These are phyloP conservation scores for Cadophora gregata DNA, from an alignment of 2,329 filamentous ascomycete species.

Conservation along the genomic window DNA sequence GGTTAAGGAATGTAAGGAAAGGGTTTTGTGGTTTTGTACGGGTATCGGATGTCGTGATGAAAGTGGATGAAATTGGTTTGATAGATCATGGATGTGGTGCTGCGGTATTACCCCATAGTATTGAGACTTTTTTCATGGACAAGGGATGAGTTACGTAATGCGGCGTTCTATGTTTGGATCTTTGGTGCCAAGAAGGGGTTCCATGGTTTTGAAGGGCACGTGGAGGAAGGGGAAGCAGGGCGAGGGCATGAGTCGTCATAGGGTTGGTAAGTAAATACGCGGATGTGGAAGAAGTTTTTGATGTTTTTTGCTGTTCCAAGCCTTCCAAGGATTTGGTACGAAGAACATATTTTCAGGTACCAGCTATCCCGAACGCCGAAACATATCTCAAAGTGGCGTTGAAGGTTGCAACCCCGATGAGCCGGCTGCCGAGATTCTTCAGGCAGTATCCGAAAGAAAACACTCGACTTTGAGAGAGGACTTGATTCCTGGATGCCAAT, in stretches of 20 bases:
- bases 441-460: background rate
- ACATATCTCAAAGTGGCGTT: background rate
- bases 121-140: background rate
- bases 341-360: background rate
- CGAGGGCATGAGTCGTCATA: background rate
- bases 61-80: too few species aligned
- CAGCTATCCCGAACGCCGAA: background rate
- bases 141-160: background rate
- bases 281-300: background rate
- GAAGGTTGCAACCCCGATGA: background rate
- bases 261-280: background rate
- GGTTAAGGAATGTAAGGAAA: too few species aligned
- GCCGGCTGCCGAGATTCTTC: background rate
- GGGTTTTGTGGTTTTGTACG: too few species aligned
- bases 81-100: too few species aligned
- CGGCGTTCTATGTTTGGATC: background rate
- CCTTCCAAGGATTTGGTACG: background rate
- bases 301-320: background rate
- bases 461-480: background rate
- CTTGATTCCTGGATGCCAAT: background rate
- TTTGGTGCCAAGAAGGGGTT: background rate
- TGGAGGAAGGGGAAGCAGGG: background rate
- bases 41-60: too few species aligned
- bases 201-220: constrained; percentile 1
- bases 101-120: constrained; percentile 18